Evolutionary conservation across 805 yeast genomes (phyloP), one percentile per base, ranked within the genome.

Genomic region (Saccharomyces mikatae): DNA sequence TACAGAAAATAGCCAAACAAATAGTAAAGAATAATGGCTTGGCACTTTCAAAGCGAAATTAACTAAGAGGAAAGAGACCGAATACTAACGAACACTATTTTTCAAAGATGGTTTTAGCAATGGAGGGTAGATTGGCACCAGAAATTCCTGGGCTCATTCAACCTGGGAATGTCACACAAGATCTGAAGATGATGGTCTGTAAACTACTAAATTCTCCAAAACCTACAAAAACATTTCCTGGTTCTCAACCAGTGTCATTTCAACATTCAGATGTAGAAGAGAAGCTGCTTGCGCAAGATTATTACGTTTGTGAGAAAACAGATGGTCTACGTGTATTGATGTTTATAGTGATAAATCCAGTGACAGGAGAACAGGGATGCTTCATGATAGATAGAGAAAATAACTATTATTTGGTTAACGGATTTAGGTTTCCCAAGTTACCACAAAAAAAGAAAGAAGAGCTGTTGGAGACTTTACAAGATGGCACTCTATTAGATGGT

Each of bases 241-340:
- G 99, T 0, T 84, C 97, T 1, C 99, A 95, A 71, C 99, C 99
- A 0, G 88, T 92, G 2, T 88, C 96, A 27, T 91, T 94, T 66
- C 84, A 87, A 47, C 76, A 89, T 53, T 74, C 77, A 32, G 97
- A 92, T 71, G 74, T 94, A 26, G 68, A 68, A 3, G 80, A 81
- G 49, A 80, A 83, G 32, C 73, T 94, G 49, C 67, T 78, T 65
- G 71, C 77, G 2, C 83, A 84, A 55, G 98, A 95, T 64, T 94
- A 91, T 66, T 84, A 83, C 60, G 99, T 94, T 0, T 95, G 99
- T 73, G 99, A 94, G 65, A 94, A 94, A 68, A 82, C 94, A 0
- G 99, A 94, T 71, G 99, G 99, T 0, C 74, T 92, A 50, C 76
- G 99, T 52, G 89, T 95, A 55, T 73, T 94, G 52, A 75, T 94